Base-by-base conservation (phyloP, 2,329 filamentous ascomycete species). In the Pseudogymnoascus sp. region DNA sequence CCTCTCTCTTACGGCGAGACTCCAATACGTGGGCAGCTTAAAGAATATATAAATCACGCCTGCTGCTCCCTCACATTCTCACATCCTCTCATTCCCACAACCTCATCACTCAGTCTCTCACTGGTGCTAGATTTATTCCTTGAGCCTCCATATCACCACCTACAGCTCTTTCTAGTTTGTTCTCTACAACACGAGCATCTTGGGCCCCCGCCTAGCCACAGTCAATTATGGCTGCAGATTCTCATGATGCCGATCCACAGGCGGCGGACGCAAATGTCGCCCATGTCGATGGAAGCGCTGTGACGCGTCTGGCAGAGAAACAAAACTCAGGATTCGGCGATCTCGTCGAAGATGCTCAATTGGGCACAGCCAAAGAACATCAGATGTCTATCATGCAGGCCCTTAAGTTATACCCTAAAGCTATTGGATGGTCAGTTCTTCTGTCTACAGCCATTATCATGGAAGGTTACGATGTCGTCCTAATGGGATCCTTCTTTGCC, bases 391-490 rank as follows among this genome's bases (percentile, higher is more conserved):
- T 65, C 23, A 17, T 28, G 26, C 26, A 65, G 31, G 63, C 53
- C 33, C 59, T 65, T 8, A 40, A 42, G 28, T 35, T 62, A 28
- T 65, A 64, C 28, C 59, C 57, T 5, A 62, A 64, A 36, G 64
- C 64, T 7, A 61, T 65, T 5, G 62, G 65, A 1, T 76, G 73
- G 70, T 73, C 72, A 5, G 64, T 75, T 26, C 36, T 73, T 42
- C 67, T 76, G 17, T 75, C 74, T 10, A 69, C 71, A 35, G 69
- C 72, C 6, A 71, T 76, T 19, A 68, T 76, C 38, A 76, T 76
- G 74, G 74, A 75, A 64, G 74, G 74, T 15, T 76, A 75, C 59
- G 74, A 76, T 63, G 69, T 70, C 3, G 73, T 71, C 21, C 64
- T 76, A 1, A 68, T 76, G 47, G 69, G 69, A 11, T 73, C 71